Conservation (phyloP, 2,329 filamentous ascomycete genomes). For the Colletotrichum horii region DNA sequence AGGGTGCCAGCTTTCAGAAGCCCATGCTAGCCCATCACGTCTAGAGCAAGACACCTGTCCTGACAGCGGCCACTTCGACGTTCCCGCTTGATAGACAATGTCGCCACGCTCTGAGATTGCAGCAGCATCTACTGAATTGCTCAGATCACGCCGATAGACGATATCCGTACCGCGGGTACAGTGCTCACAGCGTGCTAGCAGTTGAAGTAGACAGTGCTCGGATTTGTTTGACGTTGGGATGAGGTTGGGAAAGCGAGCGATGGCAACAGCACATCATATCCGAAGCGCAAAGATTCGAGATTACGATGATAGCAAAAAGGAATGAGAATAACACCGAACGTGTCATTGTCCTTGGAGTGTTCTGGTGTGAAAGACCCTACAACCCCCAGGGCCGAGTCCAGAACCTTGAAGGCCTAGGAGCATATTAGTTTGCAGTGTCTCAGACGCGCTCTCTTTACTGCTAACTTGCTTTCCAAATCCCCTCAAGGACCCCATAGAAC, state of each 20-base stretch:
- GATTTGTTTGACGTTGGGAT: not conserved
- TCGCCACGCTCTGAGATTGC: not conserved
- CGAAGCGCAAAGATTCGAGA: not conserved
- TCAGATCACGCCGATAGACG: not conserved
- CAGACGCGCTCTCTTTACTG: not conserved
- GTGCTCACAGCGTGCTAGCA: not conserved
- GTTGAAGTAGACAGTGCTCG: not conserved
- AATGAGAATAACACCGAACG: not conserved
- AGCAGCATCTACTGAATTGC: not conserved
- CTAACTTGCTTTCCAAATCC: not conserved
- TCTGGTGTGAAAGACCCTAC: not conserved
- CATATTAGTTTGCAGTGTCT: not conserved
- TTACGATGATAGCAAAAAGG: not conserved
- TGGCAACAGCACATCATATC: not conserved
- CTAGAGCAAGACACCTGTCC: not conserved
- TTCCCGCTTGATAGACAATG: rapidly evolving
- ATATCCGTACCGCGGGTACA: not conserved
- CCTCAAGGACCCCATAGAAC: not conserved
- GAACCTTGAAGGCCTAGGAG: not conserved
- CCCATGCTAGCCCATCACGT: not conserved
- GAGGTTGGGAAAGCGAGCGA: not conserved
- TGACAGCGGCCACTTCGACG: not conserved
- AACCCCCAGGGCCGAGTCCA: not conserved
- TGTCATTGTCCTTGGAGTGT: not conserved
- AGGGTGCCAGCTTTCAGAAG: not conserved